Base-by-base conservation (phyloP, 768 basidiomycete genomes). In the Daedalea quercina region DNA sequence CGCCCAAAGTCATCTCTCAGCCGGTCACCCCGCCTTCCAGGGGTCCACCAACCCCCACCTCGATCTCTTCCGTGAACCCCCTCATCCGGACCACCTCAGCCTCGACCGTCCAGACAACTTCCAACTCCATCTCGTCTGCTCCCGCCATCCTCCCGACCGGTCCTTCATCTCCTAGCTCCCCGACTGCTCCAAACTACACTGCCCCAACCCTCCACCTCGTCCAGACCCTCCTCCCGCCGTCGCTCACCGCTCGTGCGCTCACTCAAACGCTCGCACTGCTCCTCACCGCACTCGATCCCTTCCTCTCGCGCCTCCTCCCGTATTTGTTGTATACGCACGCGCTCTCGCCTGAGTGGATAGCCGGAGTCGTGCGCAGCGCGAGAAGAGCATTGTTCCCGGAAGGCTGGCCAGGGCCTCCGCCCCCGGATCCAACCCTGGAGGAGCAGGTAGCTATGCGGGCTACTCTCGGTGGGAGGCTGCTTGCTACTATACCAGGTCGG, bases 321-420 rank as follows among this genome's bases (percentile, higher is more conserved):
- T 79, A 87, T 62, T 61, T 90, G 46, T 69, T 96, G 45, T 74
- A 76, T 56, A 73, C 72, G 0, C 68, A 76, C 19, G 69, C 87
- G 51, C 72, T 80, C 23, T 76, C 81, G 1, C 71, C 80, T 4
- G 55, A 71, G 4, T 76, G 78, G 47, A 65, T 90, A 23, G 73
- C 85, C 19, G 72, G 71, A 28, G 65, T 78, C 24, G 71, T 83
- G 34, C 77, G 80, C 34, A 63, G 76, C 3, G 69, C 82, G 13
- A 90, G 89, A 60, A 76, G 76, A 9, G 77, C 85, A 8, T 74
- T 98, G 24, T 98, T 95, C 64, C 94, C 95, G 3, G 83, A 84
- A 56, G 94, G 95, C 13, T 91, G 90, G 69, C 93, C 92, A 1
- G 88, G 79, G 0, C 81, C 84, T 0, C 67, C 82, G 0, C 82